These are phyloP conservation scores for Myrmaecium sp. DNA, from an alignment of 2,329 filamentous ascomycete species.

Conservation along the genomic window DNA sequence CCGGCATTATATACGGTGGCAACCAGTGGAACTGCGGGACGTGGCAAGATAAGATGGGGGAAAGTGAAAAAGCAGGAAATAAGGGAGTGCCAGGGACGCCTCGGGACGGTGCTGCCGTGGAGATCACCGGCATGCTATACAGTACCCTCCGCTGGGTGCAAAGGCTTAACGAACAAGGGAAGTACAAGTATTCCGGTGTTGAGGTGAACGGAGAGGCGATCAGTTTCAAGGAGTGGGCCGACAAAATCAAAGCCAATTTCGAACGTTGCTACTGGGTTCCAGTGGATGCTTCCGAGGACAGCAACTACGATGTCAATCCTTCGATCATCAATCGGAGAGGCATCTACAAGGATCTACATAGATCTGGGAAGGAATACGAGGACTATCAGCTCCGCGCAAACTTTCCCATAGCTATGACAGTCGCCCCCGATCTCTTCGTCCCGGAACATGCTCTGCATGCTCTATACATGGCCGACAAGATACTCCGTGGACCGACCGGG, in stretches of 20 bases:
- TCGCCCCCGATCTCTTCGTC: conserved; percentile 76
- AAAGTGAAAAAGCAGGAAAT: conserved; percentile 74
- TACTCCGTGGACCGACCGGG: conserved; percentile 70
- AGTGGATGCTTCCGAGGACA: conserved; percentile 48
- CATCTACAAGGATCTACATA: conserved; percentile 96
- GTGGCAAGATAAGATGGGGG: conserved; percentile 99
- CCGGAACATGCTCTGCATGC: conserved; percentile 61
- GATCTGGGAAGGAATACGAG: conserved; percentile 85
- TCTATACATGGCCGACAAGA: conserved; percentile 61
- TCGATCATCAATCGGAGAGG: conserved; percentile 72
- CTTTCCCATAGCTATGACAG: conserved; percentile 89
- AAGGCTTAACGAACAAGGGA: conserved; percentile 46
- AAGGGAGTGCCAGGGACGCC: conserved; percentile 95
- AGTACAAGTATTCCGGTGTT: conserved; percentile 59
- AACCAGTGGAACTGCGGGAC: conserved; percentile 93
- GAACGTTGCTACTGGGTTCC: conserved; percentile 88
- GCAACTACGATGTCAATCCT: conserved; percentile 63
- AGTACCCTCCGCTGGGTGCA: conserved; percentile 73
- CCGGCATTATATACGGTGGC: conserved; percentile 82
- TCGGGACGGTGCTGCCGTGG: conserved; percentile 83
- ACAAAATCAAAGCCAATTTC: conserved; percentile 66
- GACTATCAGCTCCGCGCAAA: conserved; percentile 94
- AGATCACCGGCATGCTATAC: conserved; percentile 88
- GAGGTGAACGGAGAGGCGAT: conserved; percentile 45
- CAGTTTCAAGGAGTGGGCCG: conserved; percentile 63